phyloP scores from a whole-genome alignment of 1,284 basidiomycete species.

The Apiotrichum akiyoshidainum region DNA sequence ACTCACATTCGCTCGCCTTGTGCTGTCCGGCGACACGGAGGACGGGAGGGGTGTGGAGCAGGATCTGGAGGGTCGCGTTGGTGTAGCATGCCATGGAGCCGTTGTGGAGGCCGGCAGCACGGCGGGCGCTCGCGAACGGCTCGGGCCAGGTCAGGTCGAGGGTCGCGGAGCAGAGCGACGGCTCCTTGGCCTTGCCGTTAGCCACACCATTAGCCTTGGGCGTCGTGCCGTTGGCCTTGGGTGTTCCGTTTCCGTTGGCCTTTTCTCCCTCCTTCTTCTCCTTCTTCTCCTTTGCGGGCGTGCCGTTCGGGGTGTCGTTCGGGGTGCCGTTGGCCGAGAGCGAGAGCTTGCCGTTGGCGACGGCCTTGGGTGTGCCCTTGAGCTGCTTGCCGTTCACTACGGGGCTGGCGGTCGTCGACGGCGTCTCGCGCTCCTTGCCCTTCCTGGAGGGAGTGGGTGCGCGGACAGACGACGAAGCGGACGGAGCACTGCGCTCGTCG shows the following conservation, averaged over 20 bases:
- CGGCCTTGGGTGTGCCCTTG: background rate
- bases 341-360: background rate
- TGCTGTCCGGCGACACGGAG: conserved; percentile 67
- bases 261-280: background rate
- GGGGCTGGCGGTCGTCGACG: background rate
- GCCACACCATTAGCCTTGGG: background rate
- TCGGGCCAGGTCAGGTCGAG: conserved; percentile 37
- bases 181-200: background rate
- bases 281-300: background rate
- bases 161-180: background rate
- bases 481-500: background rate
- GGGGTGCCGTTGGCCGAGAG: conserved; percentile 1
- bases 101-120: conserved; percentile 69
- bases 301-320: conserved; percentile 1
- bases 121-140: conserved; percentile 16
- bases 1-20: conserved; percentile 48
- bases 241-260: conserved; percentile 5
- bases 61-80: conserved; percentile 90
- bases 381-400: background rate
- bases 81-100: conserved; percentile 96
- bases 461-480: background rate
- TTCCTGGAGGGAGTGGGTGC: conserved; percentile 12
- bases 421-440: conserved; percentile 16
- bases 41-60: conserved; percentile 89
- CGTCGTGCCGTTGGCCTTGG: conserved; percentile 6